A percentile compares a stretch with the other conserved stretches of the same genome.
Conservation (phyloP, 495 filamentous ascomycete species). For the Xylaria longipes region DNA sequence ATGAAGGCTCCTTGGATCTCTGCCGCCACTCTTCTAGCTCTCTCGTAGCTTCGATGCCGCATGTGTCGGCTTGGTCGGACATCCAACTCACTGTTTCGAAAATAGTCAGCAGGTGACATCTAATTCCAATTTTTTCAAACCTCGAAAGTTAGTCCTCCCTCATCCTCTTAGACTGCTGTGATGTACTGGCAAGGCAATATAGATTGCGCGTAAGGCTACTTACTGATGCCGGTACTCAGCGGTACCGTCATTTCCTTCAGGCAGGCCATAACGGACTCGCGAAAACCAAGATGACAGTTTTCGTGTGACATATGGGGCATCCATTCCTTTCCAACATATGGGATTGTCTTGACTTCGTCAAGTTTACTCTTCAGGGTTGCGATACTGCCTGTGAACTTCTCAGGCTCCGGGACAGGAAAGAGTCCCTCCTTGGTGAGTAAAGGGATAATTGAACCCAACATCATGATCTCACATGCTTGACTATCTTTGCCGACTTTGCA, state of each 20-base stretch:
- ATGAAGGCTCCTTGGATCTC: not conserved
- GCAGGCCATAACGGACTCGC: slow-evolving; percentile 14
- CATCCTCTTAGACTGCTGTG: not conserved
- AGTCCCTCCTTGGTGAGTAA: slow-evolving; percentile 14
- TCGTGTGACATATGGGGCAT: slow-evolving; percentile 27
- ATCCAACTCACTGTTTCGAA: slow-evolving; percentile 22
- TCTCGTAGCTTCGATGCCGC: slow-evolving; percentile 18
- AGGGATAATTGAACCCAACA: slow-evolving; percentile 30
- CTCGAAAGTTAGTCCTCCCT: no score
- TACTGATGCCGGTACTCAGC: slow-evolving; percentile 19
- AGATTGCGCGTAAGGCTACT: not conserved
- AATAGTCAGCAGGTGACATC: not conserved
- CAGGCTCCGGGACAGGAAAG: slow-evolving; percentile 27
- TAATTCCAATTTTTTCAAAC: not conserved
- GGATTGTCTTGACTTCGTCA: slow-evolving; percentile 16
- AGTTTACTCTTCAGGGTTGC: slow-evolving; percentile 20
- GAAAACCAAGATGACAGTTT: slow-evolving; percentile 25
- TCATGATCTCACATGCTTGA: slow-evolving; percentile 29
- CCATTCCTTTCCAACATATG: slow-evolving; percentile 28
- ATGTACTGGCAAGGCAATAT: not conserved
- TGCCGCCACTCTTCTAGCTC: slow-evolving; percentile 23
- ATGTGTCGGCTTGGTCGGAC: slow-evolving; percentile 20
- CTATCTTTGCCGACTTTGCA: slow-evolving; percentile 23
- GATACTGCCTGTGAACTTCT: slow-evolving; percentile 26
- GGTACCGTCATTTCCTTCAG: slow-evolving; percentile 25